phyloP scores from a whole-genome alignment of 768 basidiomycete genomes.

The Collybia mongolica region DNA sequence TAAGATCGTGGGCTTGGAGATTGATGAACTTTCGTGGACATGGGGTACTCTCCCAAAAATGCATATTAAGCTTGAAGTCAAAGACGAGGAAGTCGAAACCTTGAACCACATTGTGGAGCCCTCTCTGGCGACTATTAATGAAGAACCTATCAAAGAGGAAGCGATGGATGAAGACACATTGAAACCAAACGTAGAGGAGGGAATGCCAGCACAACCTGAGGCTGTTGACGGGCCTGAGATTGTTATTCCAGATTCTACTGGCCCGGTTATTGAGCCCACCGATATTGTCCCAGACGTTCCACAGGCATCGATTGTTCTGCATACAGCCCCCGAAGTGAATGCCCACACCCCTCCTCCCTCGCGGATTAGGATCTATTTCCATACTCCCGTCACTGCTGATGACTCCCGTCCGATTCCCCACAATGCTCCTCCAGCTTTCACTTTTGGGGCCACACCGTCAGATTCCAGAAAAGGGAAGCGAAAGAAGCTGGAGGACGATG shows the following conservation, averaged over 20 bases:
- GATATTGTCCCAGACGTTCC: conserved; percentile 28
- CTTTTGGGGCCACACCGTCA: conserved; percentile 45
- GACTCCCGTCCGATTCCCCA: conserved; percentile 75
- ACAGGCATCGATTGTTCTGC: conserved; percentile 18
- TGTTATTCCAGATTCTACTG: conserved; percentile 21
- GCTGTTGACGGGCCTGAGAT: conserved; percentile 24
- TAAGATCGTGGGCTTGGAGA: conserved; percentile 90
- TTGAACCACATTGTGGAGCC: conserved; percentile 24
- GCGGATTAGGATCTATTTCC: conserved; percentile 89
- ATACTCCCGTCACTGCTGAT: conserved; percentile 83
- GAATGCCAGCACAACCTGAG: conserved; percentile 12
- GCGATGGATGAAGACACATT: conserved; percentile 23
- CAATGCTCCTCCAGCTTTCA: conserved; percentile 48
- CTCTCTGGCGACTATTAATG: conserved; percentile 28
- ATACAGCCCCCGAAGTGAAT: conserved; percentile 25
- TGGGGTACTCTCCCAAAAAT: conserved; percentile 67
- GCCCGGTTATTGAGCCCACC: conserved; percentile 15
- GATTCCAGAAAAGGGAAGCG: conserved; percentile 79
- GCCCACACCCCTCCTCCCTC: conserved; percentile 59
- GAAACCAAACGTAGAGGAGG: conserved; percentile 14
- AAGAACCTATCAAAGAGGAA: conserved; percentile 32
- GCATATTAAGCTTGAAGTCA: conserved; percentile 30
- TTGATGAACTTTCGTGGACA: conserved; percentile 79
- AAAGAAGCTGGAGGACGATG: conserved; percentile 89
- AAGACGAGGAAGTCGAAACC: conserved; percentile 26